These are phyloP conservation scores for Mollisiaceae sp. DNA, from an alignment of 2,329 filamentous ascomycete genomes.

Conservation along the genomic window DNA sequence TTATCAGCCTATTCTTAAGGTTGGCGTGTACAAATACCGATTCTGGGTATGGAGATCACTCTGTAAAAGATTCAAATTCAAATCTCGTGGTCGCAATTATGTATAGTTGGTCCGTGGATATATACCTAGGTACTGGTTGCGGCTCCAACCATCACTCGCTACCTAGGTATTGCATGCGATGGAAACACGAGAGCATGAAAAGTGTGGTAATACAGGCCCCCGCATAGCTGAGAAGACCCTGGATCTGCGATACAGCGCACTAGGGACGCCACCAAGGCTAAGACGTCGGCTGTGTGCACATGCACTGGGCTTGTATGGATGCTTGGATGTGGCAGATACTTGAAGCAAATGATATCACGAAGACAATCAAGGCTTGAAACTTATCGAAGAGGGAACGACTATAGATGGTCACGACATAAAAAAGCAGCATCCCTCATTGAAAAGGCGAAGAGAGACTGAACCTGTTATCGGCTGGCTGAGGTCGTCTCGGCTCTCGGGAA, in stretches of 20 bases:
- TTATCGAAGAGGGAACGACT: background rate
- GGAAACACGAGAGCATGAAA: background rate
- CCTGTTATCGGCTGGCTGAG: background rate
- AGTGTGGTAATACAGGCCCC: background rate
- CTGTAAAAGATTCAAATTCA: background rate
- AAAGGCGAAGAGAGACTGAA: background rate
- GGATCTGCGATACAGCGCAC: background rate
- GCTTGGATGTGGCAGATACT: background rate
- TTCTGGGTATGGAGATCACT: too few species aligned
- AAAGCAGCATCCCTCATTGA: background rate
- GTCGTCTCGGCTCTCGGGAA: background rate
- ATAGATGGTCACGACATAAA: background rate
- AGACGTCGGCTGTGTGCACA: background rate
- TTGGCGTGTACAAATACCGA: background rate
- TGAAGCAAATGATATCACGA: background rate
- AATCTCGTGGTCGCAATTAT: background rate
- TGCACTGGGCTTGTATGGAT: background rate
- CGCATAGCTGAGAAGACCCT: background rate
- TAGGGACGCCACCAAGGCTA: constrained; percentile 7
- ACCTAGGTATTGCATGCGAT: too few species aligned
- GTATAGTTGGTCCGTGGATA: background rate
- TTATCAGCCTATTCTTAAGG: too few species aligned
- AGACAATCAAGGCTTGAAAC: background rate
- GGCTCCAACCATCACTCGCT: too few species aligned
- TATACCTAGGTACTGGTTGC: background rate